Evolutionary conservation across 257 asterid species (phyloP), one percentile per base, ranked within the genome.

Genomic region (Misopates orontium): DNA sequence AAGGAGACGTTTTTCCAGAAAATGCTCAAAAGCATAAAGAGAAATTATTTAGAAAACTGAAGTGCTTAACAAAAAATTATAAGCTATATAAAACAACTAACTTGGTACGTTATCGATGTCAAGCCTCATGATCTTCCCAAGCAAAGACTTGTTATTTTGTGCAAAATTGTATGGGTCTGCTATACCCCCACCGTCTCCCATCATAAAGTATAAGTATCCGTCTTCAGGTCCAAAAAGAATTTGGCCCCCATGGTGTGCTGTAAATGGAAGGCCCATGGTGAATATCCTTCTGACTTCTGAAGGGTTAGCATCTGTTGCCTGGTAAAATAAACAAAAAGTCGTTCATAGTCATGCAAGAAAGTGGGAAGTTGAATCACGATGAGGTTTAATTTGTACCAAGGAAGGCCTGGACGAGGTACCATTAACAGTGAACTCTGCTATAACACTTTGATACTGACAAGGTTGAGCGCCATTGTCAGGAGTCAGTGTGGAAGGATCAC

Each of bases 101-200:
- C 99, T 88, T 19, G 96, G 95, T 54, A 84, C 65, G 75, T 56
- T 81, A 67, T 94, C 96, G 0, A 90, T 62, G 70, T 94, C 99
- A 64, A 94, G 77, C 78, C 99, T 85, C 93, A 94, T 77, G 77
- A 94, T 85, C 84, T 90, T 94, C 58, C 99, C 99, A 18, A 94
- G 95, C 68, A 90, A 72, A 8, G 99, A 94, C 63, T 83, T 88
- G 83, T 94, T 94, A 79, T 90, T 94, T 50, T 94, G 99, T 4
- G 99, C 71, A 74, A 94, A 94, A 66, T 90, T 85, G 57, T 80
- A 82, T 4, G 96, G 92, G 68, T 88, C 99, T 2, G 88, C 95
- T 1, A 36, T 8, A 39, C 85, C 78, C 18, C 97, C 97, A 8
- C 99, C 99, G 22, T 94, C 99, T 24, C 99, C 99, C 96, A 88